A percentile compares a stretch with the other conserved stretches of the same genome.
Conservation (phyloP, 192 early-diverging fungal species). For the Thamnidium elegans region DNA sequence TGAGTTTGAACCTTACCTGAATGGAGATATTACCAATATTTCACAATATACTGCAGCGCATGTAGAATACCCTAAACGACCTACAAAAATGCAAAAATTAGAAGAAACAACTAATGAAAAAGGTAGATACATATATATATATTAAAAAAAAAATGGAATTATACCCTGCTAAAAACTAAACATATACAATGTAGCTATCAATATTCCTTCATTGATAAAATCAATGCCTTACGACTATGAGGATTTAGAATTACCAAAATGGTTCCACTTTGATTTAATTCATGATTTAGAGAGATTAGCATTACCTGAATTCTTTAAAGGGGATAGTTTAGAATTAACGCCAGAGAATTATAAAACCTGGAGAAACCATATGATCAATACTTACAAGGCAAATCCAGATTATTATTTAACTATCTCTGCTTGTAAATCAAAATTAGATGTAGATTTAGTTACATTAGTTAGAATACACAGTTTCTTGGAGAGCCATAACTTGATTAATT, state of each 20-base stretch:
- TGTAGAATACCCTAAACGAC: slow-evolving; percentile 22
- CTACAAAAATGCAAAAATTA: slow-evolving; percentile 22
- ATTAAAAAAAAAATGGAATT: too few relatives aligned
- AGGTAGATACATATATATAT: too few relatives aligned
- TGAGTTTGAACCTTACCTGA: slow-evolving; percentile 61
- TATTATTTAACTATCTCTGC: slow-evolving; percentile 96
- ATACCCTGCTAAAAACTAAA: too few relatives aligned
- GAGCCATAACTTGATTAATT: slow-evolving; percentile 94
- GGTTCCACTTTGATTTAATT: slow-evolving; percentile 77
- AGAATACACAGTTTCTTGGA: slow-evolving; percentile 95
- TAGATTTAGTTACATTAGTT: slow-evolving; percentile 92
- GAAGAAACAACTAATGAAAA: neutral
- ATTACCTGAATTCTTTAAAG: slow-evolving; percentile 94
- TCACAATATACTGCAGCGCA: slow-evolving; percentile 33
- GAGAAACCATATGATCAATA: slow-evolving; percentile 94
- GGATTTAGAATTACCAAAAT: slow-evolving; percentile 70
- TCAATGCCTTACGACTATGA: slow-evolving; percentile 51
- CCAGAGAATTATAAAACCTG: slow-evolving; percentile 76
- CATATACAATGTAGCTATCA: neutral
- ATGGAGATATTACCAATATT: slow-evolving; percentile 62
- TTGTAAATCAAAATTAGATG: slow-evolving; percentile 86
- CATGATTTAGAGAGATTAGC: slow-evolving; percentile 82
- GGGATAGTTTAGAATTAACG: slow-evolving; percentile 79
- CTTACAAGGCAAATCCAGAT: slow-evolving; percentile 86
- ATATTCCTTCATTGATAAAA: slow-evolving; percentile 3